Base-by-base conservation (phyloP, 169 alveolate species). In the Cryptosporidium bovis region DNA sequence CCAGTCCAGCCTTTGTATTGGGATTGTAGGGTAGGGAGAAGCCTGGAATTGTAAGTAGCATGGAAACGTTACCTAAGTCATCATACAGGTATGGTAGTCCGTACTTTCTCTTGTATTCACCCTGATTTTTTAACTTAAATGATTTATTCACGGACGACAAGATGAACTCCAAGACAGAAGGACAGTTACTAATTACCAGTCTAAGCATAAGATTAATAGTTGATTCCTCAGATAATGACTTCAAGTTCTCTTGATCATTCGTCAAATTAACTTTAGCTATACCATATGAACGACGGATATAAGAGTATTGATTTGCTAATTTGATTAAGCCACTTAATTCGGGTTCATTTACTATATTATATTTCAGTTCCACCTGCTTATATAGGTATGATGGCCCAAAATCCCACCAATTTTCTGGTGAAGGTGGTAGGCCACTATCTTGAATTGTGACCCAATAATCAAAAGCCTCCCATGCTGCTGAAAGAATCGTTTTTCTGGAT, bases 401-500 rank as follows among this genome's bases (percentile, higher is more conserved):
- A 33, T 77, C 64, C 87, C 87, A 77, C 87, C 87, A 77, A 18
- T 77, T 71, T 29, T 77, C 87, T 36, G 87, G 87, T 2, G 69
- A 60, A 60, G 69, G 24, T 2, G 87, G 87, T 24, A 77, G 36
- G 13, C 20, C 87, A 48, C 69, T 34, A 16, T 77, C 87, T 31
- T 77, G 87, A 16, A 77, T 5, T 36, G 64, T 27, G 12, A 62
- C 44, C 87, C 87, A 77, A 60, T 77, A 77, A 36, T 77, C 87
- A 44, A 77, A 77, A 33, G 87, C 87, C n/a, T 56, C 77, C 87
- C 87, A 77, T 12, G 87, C 87, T 18, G 64, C 87, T 31, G 58
- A 27, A 60, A 77, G 87, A 20, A 77, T 66, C 33, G 69, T 71
- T 27, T 62, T 60, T 62, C 77, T 77, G 2, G 87, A 36, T 20